Base-by-base conservation (phyloP, 306 rosid genomes). In the Boehmeria nivea region DNA sequence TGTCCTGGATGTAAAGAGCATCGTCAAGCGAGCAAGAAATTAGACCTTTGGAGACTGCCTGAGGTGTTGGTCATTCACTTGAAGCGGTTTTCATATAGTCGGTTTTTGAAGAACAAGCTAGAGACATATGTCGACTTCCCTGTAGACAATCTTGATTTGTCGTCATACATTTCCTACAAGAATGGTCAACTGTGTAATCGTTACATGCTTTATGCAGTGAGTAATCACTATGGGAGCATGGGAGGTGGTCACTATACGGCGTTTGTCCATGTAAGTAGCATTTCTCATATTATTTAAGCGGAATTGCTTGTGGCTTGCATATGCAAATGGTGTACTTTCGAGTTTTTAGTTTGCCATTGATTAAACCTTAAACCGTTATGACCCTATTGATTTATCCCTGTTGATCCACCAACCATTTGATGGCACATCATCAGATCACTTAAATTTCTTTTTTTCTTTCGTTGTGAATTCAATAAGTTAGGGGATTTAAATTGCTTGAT, bases 221-320 rank as follows among this genome's bases (percentile, higher is more conserved):
- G 99, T 70, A 91, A 91, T 68, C 99, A 91, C 74, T 91, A 52
- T 67, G 99, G 99, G 68, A 87, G 93, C 89, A 80, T 91, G 99
- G 96, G 96, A 59, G 99, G 96, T 51, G 96, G 99, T 60, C 99
- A 91, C 66, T 91, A 91, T 76, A 91, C 96, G 3, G 99, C 99
- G 67, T 85, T 83, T 78, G 95, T 87, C 74, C 95, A 91, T 70
- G 99, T 87, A 83, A 87, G 99, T 73, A 54, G 4, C 20, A 18
- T 48, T 27, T 51, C 63, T 13, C n/a, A 21, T 12, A 62, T 12
- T 15, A 27, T 51, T 37, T 27, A 6, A 33, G 47, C 13, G 2
- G 3, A 23, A 46, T 18, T 8, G 12, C 47, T 12, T 11, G 20
- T 53, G 47, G 1, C 36, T 31, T 28, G 8, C 4, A 50, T 15